Evolutionary conservation across 169 alveolate genomes (phyloP).

Genomic region (Ichthyophthirius multifiliis): DNA sequence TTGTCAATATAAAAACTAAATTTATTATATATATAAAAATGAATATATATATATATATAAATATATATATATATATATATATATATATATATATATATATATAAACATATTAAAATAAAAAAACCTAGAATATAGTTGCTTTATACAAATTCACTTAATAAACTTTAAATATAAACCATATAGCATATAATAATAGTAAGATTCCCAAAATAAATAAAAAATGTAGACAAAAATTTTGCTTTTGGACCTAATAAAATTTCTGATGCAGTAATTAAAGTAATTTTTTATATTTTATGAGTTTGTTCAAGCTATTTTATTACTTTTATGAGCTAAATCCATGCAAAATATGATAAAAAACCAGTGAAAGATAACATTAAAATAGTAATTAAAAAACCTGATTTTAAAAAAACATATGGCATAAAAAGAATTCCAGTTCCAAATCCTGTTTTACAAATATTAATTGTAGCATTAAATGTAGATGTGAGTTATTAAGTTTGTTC

Average conservation of each 20-base stretch:
- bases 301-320: background rate
- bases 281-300: background rate
- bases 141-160: background rate
- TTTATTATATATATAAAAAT: too few relatives aligned
- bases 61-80: too few relatives aligned
- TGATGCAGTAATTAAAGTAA: background rate
- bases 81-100: too few relatives aligned
- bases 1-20: too few relatives aligned
- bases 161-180: background rate
- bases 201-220: background rate
- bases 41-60: too few relatives aligned
- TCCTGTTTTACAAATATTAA: background rate
- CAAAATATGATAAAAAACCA: background rate
- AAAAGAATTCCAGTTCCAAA: background rate
- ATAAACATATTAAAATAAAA: too few relatives aligned
- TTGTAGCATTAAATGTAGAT: conserved; percentile 5
- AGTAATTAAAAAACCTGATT: background rate
- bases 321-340: background rate
- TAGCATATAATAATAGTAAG: background rate
- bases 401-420: conserved; percentile 5
- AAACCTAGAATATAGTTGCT: background rate
- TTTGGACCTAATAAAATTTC: background rate
- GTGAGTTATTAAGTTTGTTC: too few relatives aligned
- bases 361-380: background rate
- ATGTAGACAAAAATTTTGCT: background rate